phyloP scores from a whole-genome alignment of 139 green algal species.

The Chlamydomonas urium region DNA sequence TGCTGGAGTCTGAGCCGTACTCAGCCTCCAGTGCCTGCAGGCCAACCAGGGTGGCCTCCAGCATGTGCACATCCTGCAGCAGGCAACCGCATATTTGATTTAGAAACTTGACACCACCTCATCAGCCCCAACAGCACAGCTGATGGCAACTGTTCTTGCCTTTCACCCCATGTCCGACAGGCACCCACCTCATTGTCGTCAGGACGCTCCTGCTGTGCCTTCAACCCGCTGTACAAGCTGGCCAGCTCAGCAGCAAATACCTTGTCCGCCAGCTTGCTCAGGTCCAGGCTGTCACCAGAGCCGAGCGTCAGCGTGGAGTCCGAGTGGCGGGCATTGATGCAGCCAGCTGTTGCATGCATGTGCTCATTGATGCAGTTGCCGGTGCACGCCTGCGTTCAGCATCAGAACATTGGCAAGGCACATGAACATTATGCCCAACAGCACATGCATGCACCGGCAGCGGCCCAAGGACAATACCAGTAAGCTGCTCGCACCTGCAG shows the following conservation, averaged over 20 bases:
- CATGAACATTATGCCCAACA: too few species aligned
- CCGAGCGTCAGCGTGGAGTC: background rate
- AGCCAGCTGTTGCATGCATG: slow-evolving; percentile 13
- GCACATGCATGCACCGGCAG: too few species aligned
- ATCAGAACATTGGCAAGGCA: too few species aligned
- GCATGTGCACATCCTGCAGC: slow-evolving; percentile 27
- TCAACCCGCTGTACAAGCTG: slow-evolving; percentile 12
- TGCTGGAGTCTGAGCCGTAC: slow-evolving; percentile 18
- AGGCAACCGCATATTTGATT: too few species aligned
- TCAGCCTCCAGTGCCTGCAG: slow-evolving; percentile 21
- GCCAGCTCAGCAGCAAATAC: slow-evolving; percentile 34
- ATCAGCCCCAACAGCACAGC: too few species aligned
- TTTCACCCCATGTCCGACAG: too few species aligned
- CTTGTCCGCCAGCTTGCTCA: slow-evolving; percentile 17
- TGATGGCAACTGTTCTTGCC: too few species aligned
- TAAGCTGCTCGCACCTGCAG: slow-evolving; percentile 13
- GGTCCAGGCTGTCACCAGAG: slow-evolving; percentile 15
- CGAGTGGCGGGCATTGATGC: background rate
- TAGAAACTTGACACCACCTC: too few species aligned
- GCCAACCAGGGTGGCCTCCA: slow-evolving; percentile 34
- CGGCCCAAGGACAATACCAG: too few species aligned
- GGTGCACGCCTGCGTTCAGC: slow-evolving; percentile 23
- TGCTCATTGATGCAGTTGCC: slow-evolving; percentile 19
- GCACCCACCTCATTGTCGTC: too few species aligned
- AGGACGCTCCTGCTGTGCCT: too few species aligned